Evolutionary conservation across 2,329 filamentous ascomycete genomes (phyloP).

Genomic region (Periconia sp.): DNA sequence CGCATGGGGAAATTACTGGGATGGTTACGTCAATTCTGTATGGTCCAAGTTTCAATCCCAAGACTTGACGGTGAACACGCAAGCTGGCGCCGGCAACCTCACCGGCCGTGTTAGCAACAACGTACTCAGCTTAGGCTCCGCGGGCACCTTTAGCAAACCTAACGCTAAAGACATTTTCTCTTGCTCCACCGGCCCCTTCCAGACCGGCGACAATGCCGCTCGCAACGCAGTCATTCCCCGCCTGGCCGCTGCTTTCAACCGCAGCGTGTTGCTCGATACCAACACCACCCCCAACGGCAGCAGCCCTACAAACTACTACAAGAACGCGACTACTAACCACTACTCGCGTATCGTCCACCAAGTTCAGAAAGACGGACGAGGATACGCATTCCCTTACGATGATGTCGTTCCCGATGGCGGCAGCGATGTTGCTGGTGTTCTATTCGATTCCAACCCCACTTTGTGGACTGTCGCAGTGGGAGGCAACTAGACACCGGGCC

Average conservation of each 20-base stretch:
- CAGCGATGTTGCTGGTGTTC: constrained; percentile 57
- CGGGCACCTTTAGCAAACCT: constrained; percentile 58
- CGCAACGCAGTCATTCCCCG: constrained; percentile 67
- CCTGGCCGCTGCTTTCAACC: constrained; percentile 75
- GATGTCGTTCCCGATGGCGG: constrained; percentile 63
- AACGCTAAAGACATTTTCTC: constrained; percentile 64
- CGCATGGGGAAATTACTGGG: constrained; percentile 56
- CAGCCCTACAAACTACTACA: constrained; percentile 36
- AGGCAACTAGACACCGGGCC: constrained; percentile 22
- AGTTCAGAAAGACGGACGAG: constrained; percentile 60
- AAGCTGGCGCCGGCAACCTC: constrained; percentile 60
- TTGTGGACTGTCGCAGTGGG: constrained; percentile 50
- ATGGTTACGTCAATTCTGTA: constrained; percentile 54
- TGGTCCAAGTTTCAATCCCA: constrained; percentile 51
- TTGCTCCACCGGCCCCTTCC: constrained; percentile 66
- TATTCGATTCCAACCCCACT: constrained; percentile 48
- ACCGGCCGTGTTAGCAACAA: constrained; percentile 50
- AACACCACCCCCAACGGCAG: constrained; percentile 43
- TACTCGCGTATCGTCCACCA: constrained; percentile 64
- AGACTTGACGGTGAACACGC: constrained; percentile 64
- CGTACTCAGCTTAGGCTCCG: constrained; percentile 45
- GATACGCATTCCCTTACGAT: constrained; percentile 70
- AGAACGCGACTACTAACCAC: constrained; percentile 51
- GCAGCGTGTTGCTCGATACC: constrained; percentile 64
- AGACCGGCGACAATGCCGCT: constrained; percentile 44